Base-by-base conservation (phyloP, 2,329 filamentous ascomycete species). In the Aspergillus ochraceoroseus region DNA sequence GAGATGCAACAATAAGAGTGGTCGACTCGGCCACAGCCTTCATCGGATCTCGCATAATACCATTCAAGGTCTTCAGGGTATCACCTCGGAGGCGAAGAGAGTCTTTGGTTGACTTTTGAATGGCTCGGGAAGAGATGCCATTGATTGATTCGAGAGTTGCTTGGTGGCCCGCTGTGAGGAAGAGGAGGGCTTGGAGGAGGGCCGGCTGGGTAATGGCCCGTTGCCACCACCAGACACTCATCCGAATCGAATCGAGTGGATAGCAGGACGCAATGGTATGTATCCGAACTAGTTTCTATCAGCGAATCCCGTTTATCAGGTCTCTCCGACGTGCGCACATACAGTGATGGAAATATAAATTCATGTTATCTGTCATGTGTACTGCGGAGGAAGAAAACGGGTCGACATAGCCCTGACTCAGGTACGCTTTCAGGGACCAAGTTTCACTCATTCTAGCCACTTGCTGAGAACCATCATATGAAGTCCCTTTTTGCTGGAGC, bases 331-430 rank as follows among this genome's bases (percentile, higher is more conserved):
- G n/a, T n/a, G n/a, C n/a, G n/a, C n/a, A n/a, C 49, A 30, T 44
- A 52, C 49, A 52, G 41, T 52, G 48, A 28, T 50, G 43, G 26
- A 50, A 50, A 20, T 52, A 52, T n/a, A 49, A 14, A 30, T 50
- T 49, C 28, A 42, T 37, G 19, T 27, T 36, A 14, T 42, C 32
- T n/a, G 32, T 13, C 37, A 44, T 44, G 2, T 31, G 26, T 14
- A 44, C 37, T 5, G 26, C 42, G 9, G 32, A 32, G 4, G 38
- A 35, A 6, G 37, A 31, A 26, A 44, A 44, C 8, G 42, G 42
- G 11, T 44, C 42, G 11, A 29, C 32, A 17, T 38, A 44, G 11
- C 42, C 34, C 25, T 39, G 32, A 13, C 38, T 32, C 19, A 44
- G 26, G 13, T 41, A 36, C 18, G 28, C 36, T 12, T 40, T 44